Evolutionary conservation across 169 alveolate species (phyloP).

Genomic region (Plasmodium inui): DNA sequence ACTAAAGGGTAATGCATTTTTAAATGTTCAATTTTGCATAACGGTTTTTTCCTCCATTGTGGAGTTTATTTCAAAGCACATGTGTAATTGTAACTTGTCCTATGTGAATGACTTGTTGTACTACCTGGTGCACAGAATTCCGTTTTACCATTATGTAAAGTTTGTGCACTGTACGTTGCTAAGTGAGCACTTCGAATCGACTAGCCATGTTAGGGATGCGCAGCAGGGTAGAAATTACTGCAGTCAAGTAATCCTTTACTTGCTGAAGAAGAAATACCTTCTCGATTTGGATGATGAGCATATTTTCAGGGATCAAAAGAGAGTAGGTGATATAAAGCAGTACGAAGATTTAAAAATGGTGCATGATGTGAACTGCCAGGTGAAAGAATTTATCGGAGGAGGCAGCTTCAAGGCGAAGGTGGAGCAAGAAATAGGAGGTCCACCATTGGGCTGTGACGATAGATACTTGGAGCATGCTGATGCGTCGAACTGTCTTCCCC

Average conservation of each 20-base stretch:
- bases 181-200: conserved; percentile 9
- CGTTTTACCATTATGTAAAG: conserved; percentile 28
- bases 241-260: conserved; percentile 41
- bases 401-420: not conserved
- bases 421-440: not conserved
- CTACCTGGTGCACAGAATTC: conserved; percentile 33
- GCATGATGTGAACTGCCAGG: not conserved
- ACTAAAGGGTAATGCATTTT: conserved; percentile 6
- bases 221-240: conserved; percentile 38
- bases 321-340: conserved; percentile 5
- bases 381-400: conserved; percentile 4
- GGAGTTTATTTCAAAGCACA: conserved; percentile 26
- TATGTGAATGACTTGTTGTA: conserved; percentile 49
- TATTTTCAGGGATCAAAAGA: conserved; percentile 51
- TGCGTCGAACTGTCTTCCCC: not conserved
- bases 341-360: conserved; percentile 13
- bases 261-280: conserved; percentile 50
- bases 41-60: not conserved
- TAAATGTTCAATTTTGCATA: conserved; percentile 14
- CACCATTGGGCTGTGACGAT: not conserved
- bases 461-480: not conserved
- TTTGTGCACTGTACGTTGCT: conserved; percentile 12
- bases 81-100: not conserved
- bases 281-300: conserved; percentile 37
- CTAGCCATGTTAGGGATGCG: conserved; percentile 2